A percentile compares a stretch with the other conserved stretches of the same genome.
phyloP scores from a whole-genome alignment of 305 asterid species.

The Plantago rigida region DNA sequence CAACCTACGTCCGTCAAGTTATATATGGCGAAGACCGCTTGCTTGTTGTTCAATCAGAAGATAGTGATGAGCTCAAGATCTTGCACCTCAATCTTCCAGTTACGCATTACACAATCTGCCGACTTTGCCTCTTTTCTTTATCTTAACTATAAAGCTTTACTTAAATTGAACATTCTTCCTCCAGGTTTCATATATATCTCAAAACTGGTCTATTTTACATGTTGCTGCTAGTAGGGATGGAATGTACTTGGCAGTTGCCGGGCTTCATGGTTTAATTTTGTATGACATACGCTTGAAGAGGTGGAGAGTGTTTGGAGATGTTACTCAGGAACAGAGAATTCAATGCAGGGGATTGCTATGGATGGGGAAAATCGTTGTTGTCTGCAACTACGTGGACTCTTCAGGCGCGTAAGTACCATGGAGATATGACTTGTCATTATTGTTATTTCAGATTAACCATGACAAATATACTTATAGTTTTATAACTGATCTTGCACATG shows the following conservation, averaged over 20 bases:
- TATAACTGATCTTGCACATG: background rate
- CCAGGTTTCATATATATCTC: slow-evolving; percentile 93
- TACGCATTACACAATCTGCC: slow-evolving; percentile 35
- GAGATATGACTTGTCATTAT: background rate
- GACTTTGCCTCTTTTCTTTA: slow-evolving; percentile 10
- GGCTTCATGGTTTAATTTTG: slow-evolving; percentile 89
- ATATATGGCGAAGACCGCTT: slow-evolving; percentile 94
- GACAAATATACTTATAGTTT: background rate
- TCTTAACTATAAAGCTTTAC: slow-evolving; percentile 23
- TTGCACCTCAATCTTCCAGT: slow-evolving; percentile 97
- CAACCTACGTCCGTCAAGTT: slow-evolving; percentile 86
- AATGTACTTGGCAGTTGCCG: slow-evolving; percentile 95
- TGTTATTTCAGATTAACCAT: background rate
- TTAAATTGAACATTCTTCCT: slow-evolving; percentile 32
- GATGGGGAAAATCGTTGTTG: slow-evolving; percentile 93
- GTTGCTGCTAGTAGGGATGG: slow-evolving; percentile 99
- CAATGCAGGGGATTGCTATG: slow-evolving; percentile 95
- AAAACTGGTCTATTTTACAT: slow-evolving; percentile 95
- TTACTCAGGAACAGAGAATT: slow-evolving; percentile 92
- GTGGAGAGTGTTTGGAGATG: slow-evolving; percentile 98
- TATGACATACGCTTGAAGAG: slow-evolving; percentile 78
- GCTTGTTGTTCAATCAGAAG: slow-evolving; percentile 96
- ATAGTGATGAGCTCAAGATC: slow-evolving; percentile 87
- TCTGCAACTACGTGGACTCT: slow-evolving; percentile 85
- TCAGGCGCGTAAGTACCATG: slow-evolving; percentile 57